Evolutionary conservation across 1,139 yeast genomes (phyloP).

Genomic region (Hanseniaspora gamundiae): DNA sequence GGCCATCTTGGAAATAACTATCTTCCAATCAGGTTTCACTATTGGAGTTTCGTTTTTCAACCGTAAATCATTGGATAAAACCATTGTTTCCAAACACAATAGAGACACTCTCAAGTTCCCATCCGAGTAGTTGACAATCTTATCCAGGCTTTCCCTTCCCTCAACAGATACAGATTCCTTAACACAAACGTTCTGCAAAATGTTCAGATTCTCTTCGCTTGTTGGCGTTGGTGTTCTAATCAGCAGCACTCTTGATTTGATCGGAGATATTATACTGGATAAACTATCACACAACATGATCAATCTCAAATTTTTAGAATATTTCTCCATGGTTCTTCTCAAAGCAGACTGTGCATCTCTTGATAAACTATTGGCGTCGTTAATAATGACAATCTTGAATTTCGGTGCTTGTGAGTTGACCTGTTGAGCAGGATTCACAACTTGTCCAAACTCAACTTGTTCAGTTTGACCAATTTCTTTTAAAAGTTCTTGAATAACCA

Average conservation of each 20-base stretch:
- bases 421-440: constrained; percentile 28
- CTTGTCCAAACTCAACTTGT: constrained; percentile 47
- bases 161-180: constrained; percentile 43
- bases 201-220: constrained; percentile 38
- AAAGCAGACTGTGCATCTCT: constrained; percentile 98
- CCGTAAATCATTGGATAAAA: constrained; percentile 55
- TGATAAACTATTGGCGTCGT: constrained; percentile 97
- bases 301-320: constrained; percentile 75
- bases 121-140: constrained; percentile 44
- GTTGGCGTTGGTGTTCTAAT: constrained; percentile 81
- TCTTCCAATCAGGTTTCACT: constrained; percentile 78
- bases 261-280: constrained; percentile 86
- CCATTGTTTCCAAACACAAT: constrained; percentile 71
- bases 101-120: constrained; percentile 72
- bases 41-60: constrained; percentile 33
- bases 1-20: constrained; percentile 57
- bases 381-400: constrained; percentile 73
- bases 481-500: constrained; percentile 84
- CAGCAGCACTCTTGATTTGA: constrained; percentile 80
- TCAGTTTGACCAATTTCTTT: constrained; percentile 94
- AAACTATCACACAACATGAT: constrained; percentile 81
- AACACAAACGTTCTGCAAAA: constrained; percentile 42
- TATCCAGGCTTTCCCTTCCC: constrained; percentile 25
- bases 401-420: constrained; percentile 19
- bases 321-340: constrained; percentile 96